These are phyloP conservation scores for Fusarium globosum DNA, from an alignment of 2,329 filamentous ascomycete genomes.

Conservation along the genomic window DNA sequence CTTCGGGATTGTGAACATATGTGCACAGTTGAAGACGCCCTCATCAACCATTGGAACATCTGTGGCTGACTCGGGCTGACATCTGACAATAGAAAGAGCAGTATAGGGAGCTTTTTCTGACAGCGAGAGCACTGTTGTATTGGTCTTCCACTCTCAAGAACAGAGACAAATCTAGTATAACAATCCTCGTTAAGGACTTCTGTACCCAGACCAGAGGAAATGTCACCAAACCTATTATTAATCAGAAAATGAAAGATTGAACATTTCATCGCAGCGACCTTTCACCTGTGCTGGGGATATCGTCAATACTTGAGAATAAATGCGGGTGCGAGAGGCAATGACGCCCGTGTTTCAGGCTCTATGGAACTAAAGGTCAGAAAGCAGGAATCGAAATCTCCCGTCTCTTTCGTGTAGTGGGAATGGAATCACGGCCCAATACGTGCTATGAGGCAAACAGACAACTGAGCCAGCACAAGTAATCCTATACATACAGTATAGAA, in stretches of 20 bases:
- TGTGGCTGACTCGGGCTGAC: fast-evolving
- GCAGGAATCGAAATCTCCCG: neutral
- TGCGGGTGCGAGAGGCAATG: neutral
- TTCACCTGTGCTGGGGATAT: neutral
- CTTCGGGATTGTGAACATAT: no score
- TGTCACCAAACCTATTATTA: fast-evolving
- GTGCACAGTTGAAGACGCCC: no score
- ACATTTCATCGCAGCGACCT: fast-evolving
- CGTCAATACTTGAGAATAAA: neutral
- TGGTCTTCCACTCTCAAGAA: neutral
- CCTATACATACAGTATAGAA: no score
- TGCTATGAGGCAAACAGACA: no score
- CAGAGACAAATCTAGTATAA: neutral
- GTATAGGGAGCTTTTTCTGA: neutral
- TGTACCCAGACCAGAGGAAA: neutral
- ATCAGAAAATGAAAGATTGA: fast-evolving
- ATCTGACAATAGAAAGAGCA: neutral
- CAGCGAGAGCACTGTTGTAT: neutral
- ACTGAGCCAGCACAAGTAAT: no score
- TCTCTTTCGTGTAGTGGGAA: neutral
- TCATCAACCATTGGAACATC: no score
- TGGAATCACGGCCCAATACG: neutral
- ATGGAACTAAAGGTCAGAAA: neutral
- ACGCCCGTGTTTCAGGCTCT: neutral
- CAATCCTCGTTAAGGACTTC: fast-evolving